phyloP scores from a whole-genome alignment of 2,329 filamentous ascomycete genomes.

The Ophiostoma populinum region DNA sequence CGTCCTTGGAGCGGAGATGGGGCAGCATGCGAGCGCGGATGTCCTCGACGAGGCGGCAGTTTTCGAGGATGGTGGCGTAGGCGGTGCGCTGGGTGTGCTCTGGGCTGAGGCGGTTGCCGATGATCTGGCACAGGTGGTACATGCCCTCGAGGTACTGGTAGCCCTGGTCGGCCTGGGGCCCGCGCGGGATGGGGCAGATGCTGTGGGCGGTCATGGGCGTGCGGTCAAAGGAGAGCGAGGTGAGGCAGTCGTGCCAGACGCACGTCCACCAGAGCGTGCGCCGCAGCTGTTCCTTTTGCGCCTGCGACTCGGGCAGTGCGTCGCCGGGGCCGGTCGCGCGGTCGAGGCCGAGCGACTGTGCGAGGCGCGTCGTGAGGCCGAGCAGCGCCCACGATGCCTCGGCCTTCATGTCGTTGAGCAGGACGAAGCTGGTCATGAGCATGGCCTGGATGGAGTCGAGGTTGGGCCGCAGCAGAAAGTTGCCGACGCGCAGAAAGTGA shows the following conservation, averaged over 20 bases:
- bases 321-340: conserved; percentile 24
- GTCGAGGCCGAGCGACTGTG: conserved; percentile 46
- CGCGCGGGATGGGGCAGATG: conserved; percentile 34
- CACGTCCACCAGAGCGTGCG: conserved; percentile 47
- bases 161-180: conserved; percentile 26
- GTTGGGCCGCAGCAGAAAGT: conserved; percentile 45
- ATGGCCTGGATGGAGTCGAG: conserved; percentile 49
- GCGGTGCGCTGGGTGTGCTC: conserved; percentile 31
- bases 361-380: conserved; percentile 46
- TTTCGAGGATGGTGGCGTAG: conserved; percentile 38
- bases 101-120: conserved; percentile 38
- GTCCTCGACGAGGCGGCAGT: conserved; percentile 37
- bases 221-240: conserved; percentile 49
- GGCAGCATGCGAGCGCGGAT: conserved; percentile 30
- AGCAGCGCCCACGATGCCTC: conserved; percentile 50
- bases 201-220: conserved; percentile 45
- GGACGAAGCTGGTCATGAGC: conserved; percentile 43
- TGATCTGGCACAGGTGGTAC: conserved; percentile 45
- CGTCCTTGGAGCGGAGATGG: conserved; percentile 40
- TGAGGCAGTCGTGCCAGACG: conserved; percentile 49
- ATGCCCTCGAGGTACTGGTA: conserved; percentile 46
- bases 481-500: conserved; percentile 45
- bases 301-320: conserved; percentile 27
- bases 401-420: conserved; percentile 53
- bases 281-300: conserved; percentile 34